Evolutionary conservation across 805 yeast genomes (phyloP).

Genomic region (Candida quercuum): DNA sequence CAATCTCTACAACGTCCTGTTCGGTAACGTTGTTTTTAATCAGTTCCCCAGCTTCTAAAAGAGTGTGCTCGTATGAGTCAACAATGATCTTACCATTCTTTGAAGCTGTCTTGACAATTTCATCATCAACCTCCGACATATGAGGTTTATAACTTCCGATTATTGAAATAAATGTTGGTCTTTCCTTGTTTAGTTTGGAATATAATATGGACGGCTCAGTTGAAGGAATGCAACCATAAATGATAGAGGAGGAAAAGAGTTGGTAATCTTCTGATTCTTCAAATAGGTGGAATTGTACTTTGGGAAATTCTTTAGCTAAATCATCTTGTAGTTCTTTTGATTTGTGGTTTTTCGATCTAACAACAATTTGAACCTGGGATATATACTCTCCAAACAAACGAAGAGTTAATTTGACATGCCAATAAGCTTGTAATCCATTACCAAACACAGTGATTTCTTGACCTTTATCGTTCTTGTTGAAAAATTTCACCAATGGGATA

Average conservation of each 20-base stretch:
- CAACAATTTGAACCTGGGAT: slow-evolving; percentile 37
- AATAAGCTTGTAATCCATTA: slow-evolving; percentile 57
- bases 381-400: slow-evolving; percentile 33
- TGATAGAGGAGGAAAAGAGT: slow-evolving; percentile 37
- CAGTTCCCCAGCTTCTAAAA: slow-evolving; percentile 62
- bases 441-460: slow-evolving; percentile 43
- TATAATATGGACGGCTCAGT: slow-evolving; percentile 40
- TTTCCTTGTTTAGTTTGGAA: slow-evolving; percentile 23
- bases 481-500: slow-evolving; percentile 37
- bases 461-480: slow-evolving; percentile 18
- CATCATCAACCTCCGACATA: slow-evolving; percentile 56
- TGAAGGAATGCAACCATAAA: slow-evolving; percentile 60
- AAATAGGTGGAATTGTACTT: slow-evolving; percentile 21
- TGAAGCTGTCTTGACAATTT: slow-evolving; percentile 31
- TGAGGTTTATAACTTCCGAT: slow-evolving; percentile 67
- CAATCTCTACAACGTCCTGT: slow-evolving; percentile 41
- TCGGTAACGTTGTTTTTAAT: slow-evolving; percentile 37
- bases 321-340: slow-evolving; percentile 15
- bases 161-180: slow-evolving; percentile 43
- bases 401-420: slow-evolving; percentile 50
- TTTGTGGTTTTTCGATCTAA: slow-evolving; percentile 39
- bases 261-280: slow-evolving; percentile 19
- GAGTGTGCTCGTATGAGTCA: slow-evolving; percentile 52
- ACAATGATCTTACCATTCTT: slow-evolving; percentile 43
- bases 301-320: slow-evolving; percentile 26